Conservation (phyloP, 2,329 filamentous ascomycete genomes). For the Epichloe sp. region DNA sequence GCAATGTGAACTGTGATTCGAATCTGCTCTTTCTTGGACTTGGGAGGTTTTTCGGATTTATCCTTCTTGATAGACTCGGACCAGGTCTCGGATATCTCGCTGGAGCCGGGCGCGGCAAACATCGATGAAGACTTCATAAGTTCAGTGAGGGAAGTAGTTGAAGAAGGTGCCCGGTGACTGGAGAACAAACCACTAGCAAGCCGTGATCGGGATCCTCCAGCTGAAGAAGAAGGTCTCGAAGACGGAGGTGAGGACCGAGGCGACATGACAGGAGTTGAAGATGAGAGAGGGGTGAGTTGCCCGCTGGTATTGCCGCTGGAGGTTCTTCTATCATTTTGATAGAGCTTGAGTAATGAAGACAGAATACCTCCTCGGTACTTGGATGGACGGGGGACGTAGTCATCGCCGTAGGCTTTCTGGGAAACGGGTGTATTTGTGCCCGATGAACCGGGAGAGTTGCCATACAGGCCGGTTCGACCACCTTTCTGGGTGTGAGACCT, state of each 20-base stretch:
- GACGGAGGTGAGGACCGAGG: conserved; percentile 27
- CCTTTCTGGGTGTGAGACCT: conserved; percentile 19
- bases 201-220: conserved; percentile 19
- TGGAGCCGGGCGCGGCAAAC: conserved; percentile 33
- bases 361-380: conserved; percentile 64
- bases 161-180: conserved; percentile 27
- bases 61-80: conserved; percentile 30
- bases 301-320: conserved; percentile 24
- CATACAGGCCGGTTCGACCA: conserved; percentile 18
- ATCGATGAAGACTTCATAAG: conserved; percentile 42
- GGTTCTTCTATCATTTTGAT: conserved; percentile 35
- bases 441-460: conserved; percentile 16
- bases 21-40: conserved; percentile 24
- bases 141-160: conserved; percentile 33
- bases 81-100: conserved; percentile 30
- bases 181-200: conserved; percentile 27
- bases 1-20: conserved; percentile 47
- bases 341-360: conserved; percentile 58
- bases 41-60: conserved; percentile 21
- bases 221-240: conserved; percentile 26
- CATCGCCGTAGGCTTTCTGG: conserved; percentile 36
- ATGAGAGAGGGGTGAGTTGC: conserved; percentile 26
- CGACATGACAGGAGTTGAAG: conserved; percentile 27
- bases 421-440: conserved; percentile 24
- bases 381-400: conserved; percentile 51